Percentiles rank a stretch among this genome's conserved stretches.
Conservation (phyloP, 257 asterid genomes). For the Euphrasia confusa region DNA sequence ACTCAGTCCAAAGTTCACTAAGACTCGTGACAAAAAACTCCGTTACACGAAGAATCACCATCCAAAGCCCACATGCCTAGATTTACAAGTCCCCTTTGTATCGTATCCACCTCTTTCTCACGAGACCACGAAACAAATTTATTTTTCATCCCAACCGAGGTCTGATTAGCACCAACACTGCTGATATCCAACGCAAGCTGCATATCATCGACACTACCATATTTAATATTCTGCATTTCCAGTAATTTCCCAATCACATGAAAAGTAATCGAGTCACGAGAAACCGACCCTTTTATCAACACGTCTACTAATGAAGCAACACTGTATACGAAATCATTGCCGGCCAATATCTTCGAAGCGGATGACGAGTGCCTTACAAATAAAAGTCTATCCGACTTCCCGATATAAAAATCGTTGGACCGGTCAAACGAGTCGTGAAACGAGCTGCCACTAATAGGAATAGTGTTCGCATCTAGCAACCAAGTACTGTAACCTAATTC, state of each 20-base stretch:
- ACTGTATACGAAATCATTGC: constrained; percentile 34
- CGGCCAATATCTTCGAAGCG: constrained; percentile 44
- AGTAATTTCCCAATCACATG: constrained; percentile 46
- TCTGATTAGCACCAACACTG: constrained; percentile 30
- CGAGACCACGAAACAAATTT: constrained; percentile 60
- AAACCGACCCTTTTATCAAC: constrained; percentile 35
- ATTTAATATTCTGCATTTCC: constrained; percentile 36
- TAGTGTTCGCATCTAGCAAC: constrained; percentile 55
- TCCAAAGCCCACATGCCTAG: constrained; percentile 60
- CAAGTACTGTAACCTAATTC: constrained; percentile 56
- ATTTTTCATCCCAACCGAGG: constrained; percentile 27
- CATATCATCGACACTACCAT: constrained; percentile 46
- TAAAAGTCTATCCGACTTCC: constrained; percentile 45
- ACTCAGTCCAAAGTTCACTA: constrained; percentile 23
- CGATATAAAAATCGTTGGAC: constrained; percentile 36
- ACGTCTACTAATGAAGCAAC: constrained; percentile 34
- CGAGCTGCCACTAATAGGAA: constrained; percentile 49
- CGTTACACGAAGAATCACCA: constrained; percentile 62
- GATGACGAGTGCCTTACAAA: constrained; percentile 52
- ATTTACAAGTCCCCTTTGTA: constrained; percentile 52
- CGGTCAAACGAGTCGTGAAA: constrained; percentile 44
- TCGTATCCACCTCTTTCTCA: constrained; percentile 30
- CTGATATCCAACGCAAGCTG: constrained; percentile 39
- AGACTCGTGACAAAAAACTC: constrained; percentile 66
- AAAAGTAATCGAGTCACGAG: constrained; percentile 31